Base-by-base conservation (phyloP, 2,329 filamentous ascomycete species). In the Ophiostoma quercus region DNA sequence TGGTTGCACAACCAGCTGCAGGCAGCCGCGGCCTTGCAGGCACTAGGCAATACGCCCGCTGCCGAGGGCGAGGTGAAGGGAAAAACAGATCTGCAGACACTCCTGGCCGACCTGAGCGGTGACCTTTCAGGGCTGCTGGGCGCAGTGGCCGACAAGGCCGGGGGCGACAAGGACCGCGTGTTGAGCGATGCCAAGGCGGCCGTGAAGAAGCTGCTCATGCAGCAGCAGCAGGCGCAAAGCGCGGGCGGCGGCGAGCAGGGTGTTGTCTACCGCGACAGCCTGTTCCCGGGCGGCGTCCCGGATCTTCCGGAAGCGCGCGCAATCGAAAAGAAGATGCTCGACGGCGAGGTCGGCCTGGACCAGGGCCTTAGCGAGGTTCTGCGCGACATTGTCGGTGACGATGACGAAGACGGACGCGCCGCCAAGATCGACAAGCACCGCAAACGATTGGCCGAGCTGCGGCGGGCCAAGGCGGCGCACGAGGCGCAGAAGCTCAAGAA, bases 401-500 rank as follows among this genome's bases (percentile, higher is more conserved):
- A 66, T 29, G 68, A 71, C 29, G 60, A 69, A 19, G 67, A 73
- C 3, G 72, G 72, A 1, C 71, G 69, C 16, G 73, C 74, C 7
- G 75, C 77, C 68, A 73, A 75, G 67, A 72, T 71, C 7, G 74
- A 76, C 9, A 76, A 75, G 69, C 75, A 77, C 43, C 74, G 72
- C 41, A 72, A 74, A 71, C 74, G 77, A 54, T 74, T 79, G 32
- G 85, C 88, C 51, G 77, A 84, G 70, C 78, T 89, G 75, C 88
- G 87, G 81, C 90, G 88, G 87, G 83, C 86, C 29, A 81, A 81
- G 63, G 76, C 83, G 2, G 77, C 87, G 6, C 81, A 85, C 1
- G 79, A 83, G 22, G 76, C 79, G 0, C 77, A 79, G 43, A 79
- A 80, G 34, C 78, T 88, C 70, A 79, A 81, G 70, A 82, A 81